phyloP scores from a whole-genome alignment of 345 rosid species.

The Salix brachista region DNA sequence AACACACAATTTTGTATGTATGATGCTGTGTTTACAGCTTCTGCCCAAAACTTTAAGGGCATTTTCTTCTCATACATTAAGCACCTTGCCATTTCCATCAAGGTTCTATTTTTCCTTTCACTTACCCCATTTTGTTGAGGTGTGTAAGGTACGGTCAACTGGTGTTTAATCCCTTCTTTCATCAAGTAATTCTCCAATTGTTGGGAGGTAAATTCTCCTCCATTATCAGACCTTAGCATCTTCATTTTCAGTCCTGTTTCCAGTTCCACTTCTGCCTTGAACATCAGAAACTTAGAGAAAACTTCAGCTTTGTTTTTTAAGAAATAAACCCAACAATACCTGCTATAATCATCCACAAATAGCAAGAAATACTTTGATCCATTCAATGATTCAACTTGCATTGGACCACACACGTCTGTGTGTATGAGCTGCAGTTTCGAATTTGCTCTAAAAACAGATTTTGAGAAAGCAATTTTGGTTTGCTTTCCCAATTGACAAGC shows the following conservation, averaged over 20 bases:
- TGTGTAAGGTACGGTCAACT: background rate
- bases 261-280: background rate
- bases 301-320: background rate
- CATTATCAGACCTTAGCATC: background rate
- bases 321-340: background rate
- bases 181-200: too few relatives aligned
- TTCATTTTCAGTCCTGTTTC: background rate
- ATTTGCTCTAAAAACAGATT: too few relatives aligned
- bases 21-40: too few relatives aligned
- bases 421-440: background rate
- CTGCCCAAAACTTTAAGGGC: background rate
- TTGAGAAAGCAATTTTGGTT: background rate
- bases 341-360: background rate
- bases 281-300: fast-evolving
- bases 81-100: background rate
- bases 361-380: background rate
- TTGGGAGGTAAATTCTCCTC: background rate
- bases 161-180: background rate
- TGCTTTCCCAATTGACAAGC: background rate
- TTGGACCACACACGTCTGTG: background rate
- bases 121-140: fast-evolving
- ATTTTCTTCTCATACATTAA: background rate
- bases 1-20: too few relatives aligned
- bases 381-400: background rate
- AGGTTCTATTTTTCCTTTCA: background rate